These are phyloP conservation scores for Dicorynia guianensis DNA, from an alignment of 306 rosid species.

Conservation along the genomic window DNA sequence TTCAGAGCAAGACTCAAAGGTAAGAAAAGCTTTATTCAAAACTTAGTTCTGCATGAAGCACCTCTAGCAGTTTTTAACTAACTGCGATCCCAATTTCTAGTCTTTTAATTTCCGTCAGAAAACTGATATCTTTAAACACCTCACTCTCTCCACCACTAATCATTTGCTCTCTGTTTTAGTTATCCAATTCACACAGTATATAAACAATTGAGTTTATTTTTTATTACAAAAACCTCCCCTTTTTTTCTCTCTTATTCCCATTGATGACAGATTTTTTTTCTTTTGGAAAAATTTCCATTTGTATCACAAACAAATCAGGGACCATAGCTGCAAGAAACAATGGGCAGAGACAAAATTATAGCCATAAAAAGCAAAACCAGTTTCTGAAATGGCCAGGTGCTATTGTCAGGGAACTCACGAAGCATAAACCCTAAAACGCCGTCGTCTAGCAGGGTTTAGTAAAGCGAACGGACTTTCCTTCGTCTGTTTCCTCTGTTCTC, in stretches of 20 bases:
- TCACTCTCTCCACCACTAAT: conserved; percentile 29
- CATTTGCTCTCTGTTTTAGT: conserved; percentile 34
- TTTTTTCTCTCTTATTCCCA: background rate
- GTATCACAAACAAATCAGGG: background rate
- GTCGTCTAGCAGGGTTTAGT: background rate
- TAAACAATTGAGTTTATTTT: background rate
- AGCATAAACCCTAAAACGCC: background rate
- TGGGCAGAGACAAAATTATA: background rate
- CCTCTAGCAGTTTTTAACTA: conserved; percentile 12
- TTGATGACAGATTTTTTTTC: background rate
- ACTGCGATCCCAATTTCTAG: conserved; percentile 17
- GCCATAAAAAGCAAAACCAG: conserved; percentile 40
- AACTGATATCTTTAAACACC: conserved; percentile 10
- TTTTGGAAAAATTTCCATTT: background rate
- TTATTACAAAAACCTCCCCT: no score
- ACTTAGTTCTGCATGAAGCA: conserved; percentile 45
- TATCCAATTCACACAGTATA: conserved; percentile 17
- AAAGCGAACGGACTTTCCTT: background rate
- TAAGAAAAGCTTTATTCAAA: conserved; percentile 1
- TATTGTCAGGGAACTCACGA: conserved; percentile 29
- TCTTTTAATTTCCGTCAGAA: conserved; percentile 28
- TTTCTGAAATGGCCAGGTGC: conserved; percentile 18
- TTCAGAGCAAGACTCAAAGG: conserved; percentile 24
- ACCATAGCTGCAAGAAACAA: conserved; percentile 9
- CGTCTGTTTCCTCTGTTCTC: conserved; percentile 3